These are phyloP conservation scores for Toxicodendron radicans DNA, from an alignment of 345 rosid genomes.

Conservation along the genomic window DNA sequence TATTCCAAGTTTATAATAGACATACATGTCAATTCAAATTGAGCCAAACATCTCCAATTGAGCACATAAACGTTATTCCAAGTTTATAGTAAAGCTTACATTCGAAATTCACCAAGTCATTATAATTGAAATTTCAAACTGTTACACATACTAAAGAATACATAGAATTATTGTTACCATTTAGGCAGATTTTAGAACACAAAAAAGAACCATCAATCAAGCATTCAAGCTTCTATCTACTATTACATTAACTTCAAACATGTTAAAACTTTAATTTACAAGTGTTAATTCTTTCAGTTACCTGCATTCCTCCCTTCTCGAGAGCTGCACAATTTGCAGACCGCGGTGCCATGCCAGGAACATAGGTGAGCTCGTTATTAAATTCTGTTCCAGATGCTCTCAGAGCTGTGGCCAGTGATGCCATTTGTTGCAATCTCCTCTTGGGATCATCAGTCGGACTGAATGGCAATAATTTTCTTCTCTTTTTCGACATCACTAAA, in stretches of 20 bases:
- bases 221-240: background rate
- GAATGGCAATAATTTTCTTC: constrained; percentile 64
- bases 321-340: constrained; percentile 62
- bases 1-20: too few species aligned
- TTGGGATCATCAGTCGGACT: constrained; percentile 63
- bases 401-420: constrained; percentile 85
- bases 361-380: constrained; percentile 63
- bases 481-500: constrained; percentile 74
- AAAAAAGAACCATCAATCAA: too few species aligned
- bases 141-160: too few species aligned
- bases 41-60: too few species aligned
- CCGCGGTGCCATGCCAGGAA: constrained; percentile 65
- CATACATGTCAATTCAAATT: too few species aligned
- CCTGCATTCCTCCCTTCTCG: constrained; percentile 98
- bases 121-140: background rate
- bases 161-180: too few species aligned
- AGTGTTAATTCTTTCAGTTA: constrained; percentile 16
- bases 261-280: background rate
- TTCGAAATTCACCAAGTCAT: too few species aligned
- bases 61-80: too few species aligned
- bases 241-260: background rate
- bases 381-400: constrained; percentile 62
- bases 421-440: constrained; percentile 79
- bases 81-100: too few species aligned
- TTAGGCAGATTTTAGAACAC: too few species aligned